phyloP scores from a whole-genome alignment of 2,329 filamentous ascomycete species.

The Fusarium bulbicola region DNA sequence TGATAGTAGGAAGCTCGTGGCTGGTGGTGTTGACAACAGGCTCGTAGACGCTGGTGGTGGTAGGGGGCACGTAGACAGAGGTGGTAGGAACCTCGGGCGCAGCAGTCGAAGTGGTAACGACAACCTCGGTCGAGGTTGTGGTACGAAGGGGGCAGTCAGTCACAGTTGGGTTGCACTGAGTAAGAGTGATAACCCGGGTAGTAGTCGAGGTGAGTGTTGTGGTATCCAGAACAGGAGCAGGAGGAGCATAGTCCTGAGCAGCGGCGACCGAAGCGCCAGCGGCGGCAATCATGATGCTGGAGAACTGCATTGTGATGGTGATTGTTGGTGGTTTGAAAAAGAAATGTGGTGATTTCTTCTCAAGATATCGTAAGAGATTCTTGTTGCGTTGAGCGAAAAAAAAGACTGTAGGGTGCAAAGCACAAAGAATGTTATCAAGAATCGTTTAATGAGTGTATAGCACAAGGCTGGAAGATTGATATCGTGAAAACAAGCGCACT shows the following conservation, averaged over 20 bases:
- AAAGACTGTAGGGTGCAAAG: constrained; percentile 31
- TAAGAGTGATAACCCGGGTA: constrained; percentile 57
- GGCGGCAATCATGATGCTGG: constrained; percentile 54
- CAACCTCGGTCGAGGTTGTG: constrained; percentile 36
- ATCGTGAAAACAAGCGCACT: constrained; percentile 36
- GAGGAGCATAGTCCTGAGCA: constrained; percentile 35
- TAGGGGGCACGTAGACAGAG: constrained; percentile 22
- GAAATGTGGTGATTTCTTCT: constrained; percentile 16
- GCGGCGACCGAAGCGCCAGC: constrained; percentile 52
- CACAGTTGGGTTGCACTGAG: constrained; percentile 54
- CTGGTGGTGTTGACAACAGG: constrained; percentile 41
- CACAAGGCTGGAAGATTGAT: constrained; percentile 21
- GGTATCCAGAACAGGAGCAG: constrained; percentile 38
- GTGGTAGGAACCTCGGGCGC: constrained; percentile 25
- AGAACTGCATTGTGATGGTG: constrained; percentile 56
- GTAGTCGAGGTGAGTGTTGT: constrained; percentile 56
- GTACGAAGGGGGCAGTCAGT: constrained; percentile 32
- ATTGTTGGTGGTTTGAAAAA: constrained; percentile 12
- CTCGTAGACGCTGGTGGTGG: constrained; percentile 38
- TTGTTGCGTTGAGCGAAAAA: constrained; percentile 26
- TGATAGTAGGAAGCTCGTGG: constrained; percentile 31
- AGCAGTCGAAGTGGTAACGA: constrained; percentile 39
- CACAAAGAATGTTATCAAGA: constrained; percentile 30
- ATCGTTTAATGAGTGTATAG: constrained; percentile 29
- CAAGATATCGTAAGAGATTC: constrained; percentile 6